Evolutionary conservation across 2,329 filamentous ascomycete species (phyloP).

Genomic region (Penicillium sp.): DNA sequence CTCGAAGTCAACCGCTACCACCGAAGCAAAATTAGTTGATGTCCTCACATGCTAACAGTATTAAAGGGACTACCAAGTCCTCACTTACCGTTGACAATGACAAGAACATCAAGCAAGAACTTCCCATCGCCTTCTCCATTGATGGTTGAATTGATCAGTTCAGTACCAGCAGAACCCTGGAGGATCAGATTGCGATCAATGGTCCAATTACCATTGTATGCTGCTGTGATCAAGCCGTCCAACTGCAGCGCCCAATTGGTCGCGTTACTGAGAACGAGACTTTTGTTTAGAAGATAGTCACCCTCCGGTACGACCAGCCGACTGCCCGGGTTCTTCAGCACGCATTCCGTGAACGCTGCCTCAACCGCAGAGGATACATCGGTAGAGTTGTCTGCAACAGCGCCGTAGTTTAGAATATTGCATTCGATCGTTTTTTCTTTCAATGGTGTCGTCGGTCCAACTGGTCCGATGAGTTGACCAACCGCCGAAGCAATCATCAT

Average conservation of each 20-base stretch:
- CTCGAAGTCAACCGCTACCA: conserved; percentile 37
- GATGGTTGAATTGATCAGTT: conserved; percentile 33
- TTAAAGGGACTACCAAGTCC: neutral
- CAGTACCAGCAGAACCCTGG: conserved; percentile 31
- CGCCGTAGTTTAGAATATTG: conserved; percentile 19
- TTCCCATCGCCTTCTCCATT: conserved; percentile 37
- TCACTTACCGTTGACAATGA: conserved; percentile 34
- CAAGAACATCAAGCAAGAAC: conserved; percentile 33
- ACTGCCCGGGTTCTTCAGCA: conserved; percentile 22
- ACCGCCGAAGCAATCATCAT: neutral
- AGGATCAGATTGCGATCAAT: conserved; percentile 34
- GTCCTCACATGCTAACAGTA: neutral
- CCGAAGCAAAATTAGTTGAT: neutral
- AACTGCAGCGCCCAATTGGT: conserved; percentile 39
- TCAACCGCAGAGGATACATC: conserved; percentile 17
- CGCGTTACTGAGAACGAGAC: conserved; percentile 32
- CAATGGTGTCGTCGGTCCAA: conserved; percentile 13
- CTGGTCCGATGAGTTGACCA: conserved; percentile 15
- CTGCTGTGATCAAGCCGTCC: conserved; percentile 38
- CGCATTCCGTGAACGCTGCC: conserved; percentile 24
- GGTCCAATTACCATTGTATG: conserved; percentile 33
- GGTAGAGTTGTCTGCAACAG: conserved; percentile 14
- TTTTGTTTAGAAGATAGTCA: conserved; percentile 30
- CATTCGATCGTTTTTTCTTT: conserved; percentile 14
- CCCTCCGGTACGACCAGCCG: conserved; percentile 32